Conservation (phyloP, 805 yeast genomes). For the Wickerhamiella brachini region DNA sequence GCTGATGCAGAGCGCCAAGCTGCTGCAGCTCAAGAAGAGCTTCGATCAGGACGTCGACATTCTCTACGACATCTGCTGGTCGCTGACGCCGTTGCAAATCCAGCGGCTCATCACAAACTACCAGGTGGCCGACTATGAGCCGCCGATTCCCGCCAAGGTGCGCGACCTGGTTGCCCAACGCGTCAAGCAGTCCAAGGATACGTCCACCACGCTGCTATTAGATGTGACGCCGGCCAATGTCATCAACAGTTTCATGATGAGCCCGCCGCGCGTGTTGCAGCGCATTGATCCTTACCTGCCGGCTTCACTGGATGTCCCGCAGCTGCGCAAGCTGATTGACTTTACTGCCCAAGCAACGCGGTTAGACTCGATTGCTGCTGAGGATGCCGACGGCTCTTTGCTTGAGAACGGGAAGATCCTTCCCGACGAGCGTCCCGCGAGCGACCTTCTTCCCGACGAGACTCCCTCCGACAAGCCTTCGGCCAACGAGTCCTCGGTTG, state of each 20-base stretch:
- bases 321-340: conserved; percentile 76
- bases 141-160: conserved; percentile 75
- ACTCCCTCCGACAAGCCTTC: no score
- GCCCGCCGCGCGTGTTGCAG: conserved; percentile 53
- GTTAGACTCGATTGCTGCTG: conserved; percentile 3
- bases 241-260: conserved; percentile 29
- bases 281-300: conserved; percentile 64
- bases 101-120: conserved; percentile 85
- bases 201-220: conserved; percentile 23
- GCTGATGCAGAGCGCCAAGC: conserved; percentile 81
- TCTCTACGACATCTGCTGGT: conserved; percentile 87
- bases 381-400: background rate
- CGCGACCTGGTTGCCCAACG: conserved; percentile 55
- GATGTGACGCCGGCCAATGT: conserved; percentile 29
- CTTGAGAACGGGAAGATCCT: background rate
- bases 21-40: conserved; percentile 81
- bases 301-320: conserved; percentile 82
- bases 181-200: conserved; percentile 32
- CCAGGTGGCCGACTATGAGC: conserved; percentile 84
- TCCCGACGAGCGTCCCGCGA: background rate
- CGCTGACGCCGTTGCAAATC: conserved; percentile 87
- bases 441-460: no score
- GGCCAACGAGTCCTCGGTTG: no score
- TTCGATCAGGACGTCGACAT: conserved; percentile 82
- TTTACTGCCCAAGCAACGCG: conserved; percentile 28